Conservation (phyloP, 208 protist species). For the Endotrypanum monterogeii region DNA sequence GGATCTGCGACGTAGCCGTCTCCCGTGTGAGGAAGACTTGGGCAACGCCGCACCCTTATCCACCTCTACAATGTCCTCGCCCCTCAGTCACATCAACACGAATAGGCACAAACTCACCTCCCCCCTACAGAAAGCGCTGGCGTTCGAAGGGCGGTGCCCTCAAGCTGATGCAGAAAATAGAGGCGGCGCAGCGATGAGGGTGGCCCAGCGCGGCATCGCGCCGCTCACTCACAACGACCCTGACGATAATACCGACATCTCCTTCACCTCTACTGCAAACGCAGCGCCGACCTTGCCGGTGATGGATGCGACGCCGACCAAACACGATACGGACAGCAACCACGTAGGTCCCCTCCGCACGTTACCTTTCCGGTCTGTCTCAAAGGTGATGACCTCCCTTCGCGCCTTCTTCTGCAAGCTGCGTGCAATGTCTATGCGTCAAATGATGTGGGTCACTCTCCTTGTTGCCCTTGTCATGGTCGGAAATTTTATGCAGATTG, state of each 20-base stretch:
- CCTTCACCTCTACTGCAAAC: slow-evolving; percentile 2
- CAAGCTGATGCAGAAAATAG: background rate
- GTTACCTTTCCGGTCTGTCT: background rate
- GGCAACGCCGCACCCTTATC: background rate
- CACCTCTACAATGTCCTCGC: background rate
- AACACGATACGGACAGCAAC: background rate
- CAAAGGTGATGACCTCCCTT: slow-evolving; percentile 1
- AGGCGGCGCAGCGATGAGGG: background rate
- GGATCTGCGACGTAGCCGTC: background rate
- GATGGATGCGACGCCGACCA: background rate
- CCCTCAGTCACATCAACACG: background rate
- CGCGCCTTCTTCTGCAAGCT: slow-evolving; percentile 14
- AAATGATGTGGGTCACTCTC: slow-evolving; percentile 47
- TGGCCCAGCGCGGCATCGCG: background rate
- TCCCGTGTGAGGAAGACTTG: background rate
- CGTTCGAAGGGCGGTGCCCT: background rate
- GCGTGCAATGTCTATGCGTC: slow-evolving; percentile 31
- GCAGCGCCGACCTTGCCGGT: background rate
- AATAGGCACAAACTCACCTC: background rate
- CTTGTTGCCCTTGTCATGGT: slow-evolving; percentile 66
- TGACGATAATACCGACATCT: background rate
- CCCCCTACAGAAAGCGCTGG: background rate
- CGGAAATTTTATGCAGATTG: slow-evolving; percentile 82
- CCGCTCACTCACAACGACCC: background rate
- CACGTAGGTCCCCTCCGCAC: background rate